phyloP scores from a whole-genome alignment of 345 rosid genomes.

The Eucalyptus sp. region DNA sequence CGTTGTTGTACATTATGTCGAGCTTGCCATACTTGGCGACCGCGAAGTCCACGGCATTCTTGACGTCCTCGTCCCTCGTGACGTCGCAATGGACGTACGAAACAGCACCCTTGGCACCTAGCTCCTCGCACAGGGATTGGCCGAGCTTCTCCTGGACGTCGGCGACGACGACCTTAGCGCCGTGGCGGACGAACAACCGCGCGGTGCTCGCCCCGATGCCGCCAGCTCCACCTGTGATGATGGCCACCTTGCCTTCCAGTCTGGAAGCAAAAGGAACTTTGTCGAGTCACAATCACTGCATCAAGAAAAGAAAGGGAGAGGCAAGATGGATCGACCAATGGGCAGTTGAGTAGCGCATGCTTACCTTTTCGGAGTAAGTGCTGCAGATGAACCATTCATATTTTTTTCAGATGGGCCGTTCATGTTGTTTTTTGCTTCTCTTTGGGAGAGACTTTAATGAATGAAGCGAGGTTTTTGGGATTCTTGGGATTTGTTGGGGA shows the following conservation, averaged over 20 bases:
- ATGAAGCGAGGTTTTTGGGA: background rate
- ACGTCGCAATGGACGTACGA: conserved; percentile 31
- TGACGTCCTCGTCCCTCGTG: conserved; percentile 12
- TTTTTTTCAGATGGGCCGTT: background rate
- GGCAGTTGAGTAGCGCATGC: background rate
- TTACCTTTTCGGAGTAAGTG: background rate
- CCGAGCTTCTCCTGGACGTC: conserved; percentile 35
- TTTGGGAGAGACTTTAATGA: background rate
- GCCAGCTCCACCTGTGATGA: conserved; percentile 34
- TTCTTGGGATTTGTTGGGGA: background rate
- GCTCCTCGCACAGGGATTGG: conserved; percentile 10
- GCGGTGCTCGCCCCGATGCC: conserved; percentile 25
- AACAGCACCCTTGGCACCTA: background rate
- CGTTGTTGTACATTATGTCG: conserved; percentile 35
- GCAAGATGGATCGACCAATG: background rate
- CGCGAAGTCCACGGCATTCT: conserved; percentile 9
- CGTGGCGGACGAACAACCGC: conserved; percentile 16
- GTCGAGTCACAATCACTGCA: background rate
- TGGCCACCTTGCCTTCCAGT: conserved; percentile 28
- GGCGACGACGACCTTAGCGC: conserved; percentile 23
- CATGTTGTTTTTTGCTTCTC: background rate
- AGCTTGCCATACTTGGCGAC: conserved; percentile 24
- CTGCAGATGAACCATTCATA: background rate
- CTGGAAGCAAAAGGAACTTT: background rate
- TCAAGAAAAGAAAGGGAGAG: background rate